Conservation (phyloP, 139 green algal genomes). For the Spirogloea muscicola region DNA sequence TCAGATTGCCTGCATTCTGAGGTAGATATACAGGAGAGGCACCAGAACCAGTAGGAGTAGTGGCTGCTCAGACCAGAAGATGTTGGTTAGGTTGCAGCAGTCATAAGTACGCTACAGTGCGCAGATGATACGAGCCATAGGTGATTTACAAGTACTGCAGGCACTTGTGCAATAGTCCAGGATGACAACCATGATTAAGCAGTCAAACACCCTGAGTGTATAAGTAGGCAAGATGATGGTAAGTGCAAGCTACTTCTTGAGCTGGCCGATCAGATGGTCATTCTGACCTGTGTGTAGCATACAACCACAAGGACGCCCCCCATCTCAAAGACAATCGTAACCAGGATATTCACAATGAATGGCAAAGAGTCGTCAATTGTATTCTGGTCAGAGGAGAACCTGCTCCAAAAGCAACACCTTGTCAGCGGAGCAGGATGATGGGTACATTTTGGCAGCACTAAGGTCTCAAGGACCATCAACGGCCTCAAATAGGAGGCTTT, state of each 20-base stretch:
- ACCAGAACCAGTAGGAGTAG: constrained; percentile 45
- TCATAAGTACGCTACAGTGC: neutral
- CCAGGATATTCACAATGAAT: constrained; percentile 88
- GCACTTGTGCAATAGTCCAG: too few species aligned
- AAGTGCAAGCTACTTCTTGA: too few species aligned
- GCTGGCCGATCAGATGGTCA: too few species aligned
- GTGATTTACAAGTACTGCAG: too few species aligned
- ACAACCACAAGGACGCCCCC: constrained; percentile 66
- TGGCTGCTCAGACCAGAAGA: neutral
- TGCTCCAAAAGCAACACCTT: too few species aligned
- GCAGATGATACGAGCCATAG: too few species aligned
- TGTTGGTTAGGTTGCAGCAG: neutral
- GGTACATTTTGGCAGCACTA: too few species aligned
- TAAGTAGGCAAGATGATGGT: neutral
- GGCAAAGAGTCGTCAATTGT: constrained; percentile 78
- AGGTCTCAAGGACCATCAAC: too few species aligned
- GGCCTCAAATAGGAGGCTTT: too few species aligned
- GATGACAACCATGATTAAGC: neutral
- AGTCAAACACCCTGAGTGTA: neutral
- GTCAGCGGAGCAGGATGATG: too few species aligned
- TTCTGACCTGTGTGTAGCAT: constrained; percentile 46
- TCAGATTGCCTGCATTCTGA: constrained; percentile 46
- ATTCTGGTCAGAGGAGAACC: constrained; percentile 77
- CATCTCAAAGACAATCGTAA: constrained; percentile 69
- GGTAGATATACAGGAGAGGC: constrained; percentile 57